phyloP scores from a whole-genome alignment of 1,284 basidiomycete species.

The Marasmius oreades region DNA sequence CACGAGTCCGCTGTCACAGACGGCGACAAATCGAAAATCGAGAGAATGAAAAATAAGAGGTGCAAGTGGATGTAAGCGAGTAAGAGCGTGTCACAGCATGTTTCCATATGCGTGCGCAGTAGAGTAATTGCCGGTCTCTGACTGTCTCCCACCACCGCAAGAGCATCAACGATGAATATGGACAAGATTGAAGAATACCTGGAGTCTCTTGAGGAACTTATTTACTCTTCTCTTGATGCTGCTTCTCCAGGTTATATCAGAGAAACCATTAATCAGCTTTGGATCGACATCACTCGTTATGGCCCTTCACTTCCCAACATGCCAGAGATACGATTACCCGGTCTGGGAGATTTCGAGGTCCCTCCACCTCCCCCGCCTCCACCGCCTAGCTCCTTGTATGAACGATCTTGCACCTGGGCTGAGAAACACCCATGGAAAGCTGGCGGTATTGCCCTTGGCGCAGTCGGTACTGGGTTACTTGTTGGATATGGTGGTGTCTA shows the following conservation, averaged over 20 bases:
- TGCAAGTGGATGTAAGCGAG: background rate
- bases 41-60: background rate
- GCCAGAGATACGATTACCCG: constrained; percentile 59
- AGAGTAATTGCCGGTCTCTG: background rate
- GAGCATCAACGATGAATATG: constrained; percentile 31
- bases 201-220: constrained; percentile 60
- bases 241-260: constrained; percentile 58
- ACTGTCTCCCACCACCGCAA: background rate
- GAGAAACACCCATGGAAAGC: constrained; percentile 56
- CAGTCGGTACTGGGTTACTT: constrained; percentile 57
- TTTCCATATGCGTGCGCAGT: background rate
- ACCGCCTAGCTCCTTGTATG: constrained; percentile 42
- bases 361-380: constrained; percentile 64
- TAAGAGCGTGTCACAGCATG: background rate
- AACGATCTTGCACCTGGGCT: constrained; percentile 48
- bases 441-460: constrained; percentile 47
- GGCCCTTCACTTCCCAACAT: constrained; percentile 68
- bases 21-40: background rate
- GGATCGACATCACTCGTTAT: constrained; percentile 75
- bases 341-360: constrained; percentile 67
- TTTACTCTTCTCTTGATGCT: constrained; percentile 54
- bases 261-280: constrained; percentile 65
- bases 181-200: constrained; percentile 73
- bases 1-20: constrained; percentile 2
- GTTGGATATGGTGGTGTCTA: constrained; percentile 48